These are phyloP conservation scores for Erythrophleum ivorense DNA, from an alignment of 331 rosid species.

Conservation along the genomic window DNA sequence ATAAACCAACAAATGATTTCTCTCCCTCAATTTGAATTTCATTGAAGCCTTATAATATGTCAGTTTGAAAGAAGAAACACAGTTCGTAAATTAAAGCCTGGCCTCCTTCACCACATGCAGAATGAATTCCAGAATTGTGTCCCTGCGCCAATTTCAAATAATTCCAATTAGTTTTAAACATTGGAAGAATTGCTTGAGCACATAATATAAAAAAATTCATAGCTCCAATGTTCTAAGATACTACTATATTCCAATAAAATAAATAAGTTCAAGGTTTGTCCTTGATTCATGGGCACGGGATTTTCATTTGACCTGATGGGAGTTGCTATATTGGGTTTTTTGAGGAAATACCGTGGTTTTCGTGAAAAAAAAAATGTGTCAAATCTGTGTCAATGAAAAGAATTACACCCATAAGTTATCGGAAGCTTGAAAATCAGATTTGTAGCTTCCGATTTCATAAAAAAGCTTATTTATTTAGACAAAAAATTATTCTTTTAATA, in stretches of 20 bases:
- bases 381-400: too few relatives aligned
- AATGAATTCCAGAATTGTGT: constrained; percentile 56
- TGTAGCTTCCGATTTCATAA: too few relatives aligned
- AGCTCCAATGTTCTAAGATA: constrained; percentile 7
- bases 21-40: constrained; percentile 60
- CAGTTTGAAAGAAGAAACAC: constrained; percentile 34
- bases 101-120: constrained; percentile 75
- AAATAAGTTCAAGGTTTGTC: not conserved
- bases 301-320: too few relatives aligned
- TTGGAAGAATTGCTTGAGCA: constrained; percentile 33
- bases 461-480: too few relatives aligned
- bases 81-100: constrained; percentile 47
- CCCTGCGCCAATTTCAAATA: constrained; percentile 63
- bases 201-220: constrained; percentile 25
- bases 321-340: too few relatives aligned
- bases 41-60: constrained; percentile 1
- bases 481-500: too few relatives aligned
- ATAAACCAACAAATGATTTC: constrained; percentile 58
- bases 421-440: too few relatives aligned
- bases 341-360: too few relatives aligned
- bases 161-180: constrained; percentile 36
- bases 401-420: too few relatives aligned
- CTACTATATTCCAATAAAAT: constrained; percentile 8
- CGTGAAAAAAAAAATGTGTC: too few relatives aligned
- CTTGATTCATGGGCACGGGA: not conserved